Evolutionary conservation across 306 rosid species (phyloP).

Genomic region (Dalbergia cultrata): DNA sequence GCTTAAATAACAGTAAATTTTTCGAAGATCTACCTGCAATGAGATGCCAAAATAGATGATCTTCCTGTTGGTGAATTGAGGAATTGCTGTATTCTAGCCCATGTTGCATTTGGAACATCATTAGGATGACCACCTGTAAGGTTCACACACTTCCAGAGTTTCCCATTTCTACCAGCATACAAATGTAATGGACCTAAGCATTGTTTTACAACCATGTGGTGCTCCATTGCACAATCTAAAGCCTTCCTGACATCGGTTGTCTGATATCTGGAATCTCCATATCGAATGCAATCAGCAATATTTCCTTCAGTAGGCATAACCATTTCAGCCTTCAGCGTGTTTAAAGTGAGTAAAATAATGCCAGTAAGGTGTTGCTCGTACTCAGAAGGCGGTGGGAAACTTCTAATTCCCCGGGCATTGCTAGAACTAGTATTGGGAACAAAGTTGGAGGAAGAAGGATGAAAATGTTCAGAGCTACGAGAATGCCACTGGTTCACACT

Average conservation of each 20-base stretch:
- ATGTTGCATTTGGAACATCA: slow-evolving; percentile 57
- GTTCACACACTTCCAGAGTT: slow-evolving; percentile 79
- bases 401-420: slow-evolving; percentile 59
- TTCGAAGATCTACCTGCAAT: slow-evolving; percentile 64
- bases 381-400: slow-evolving; percentile 62
- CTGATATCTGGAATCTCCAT: slow-evolving; percentile 70
- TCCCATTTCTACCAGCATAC: slow-evolving; percentile 65
- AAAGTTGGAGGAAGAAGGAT: slow-evolving; percentile 41
- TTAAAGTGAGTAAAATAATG: slow-evolving; percentile 65
- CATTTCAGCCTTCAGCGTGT: slow-evolving; percentile 70
- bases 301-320: slow-evolving; percentile 76
- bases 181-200: slow-evolving; percentile 61
- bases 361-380: slow-evolving; percentile 66
- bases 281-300: slow-evolving; percentile 71
- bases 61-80: slow-evolving; percentile 68
- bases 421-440: slow-evolving; percentile 46
- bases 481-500: slow-evolving; percentile 54
- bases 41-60: slow-evolving; percentile 63
- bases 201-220: slow-evolving; percentile 61
- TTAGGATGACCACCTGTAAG: slow-evolving; percentile 56
- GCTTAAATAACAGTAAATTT: slow-evolving; percentile 7
- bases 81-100: slow-evolving; percentile 66
- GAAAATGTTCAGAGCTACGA: slow-evolving; percentile 39
- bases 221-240: slow-evolving; percentile 69
- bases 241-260: slow-evolving; percentile 71